Base-by-base conservation (phyloP, 2,329 filamentous ascomycete species). In the Beauveria brongniartii region DNA sequence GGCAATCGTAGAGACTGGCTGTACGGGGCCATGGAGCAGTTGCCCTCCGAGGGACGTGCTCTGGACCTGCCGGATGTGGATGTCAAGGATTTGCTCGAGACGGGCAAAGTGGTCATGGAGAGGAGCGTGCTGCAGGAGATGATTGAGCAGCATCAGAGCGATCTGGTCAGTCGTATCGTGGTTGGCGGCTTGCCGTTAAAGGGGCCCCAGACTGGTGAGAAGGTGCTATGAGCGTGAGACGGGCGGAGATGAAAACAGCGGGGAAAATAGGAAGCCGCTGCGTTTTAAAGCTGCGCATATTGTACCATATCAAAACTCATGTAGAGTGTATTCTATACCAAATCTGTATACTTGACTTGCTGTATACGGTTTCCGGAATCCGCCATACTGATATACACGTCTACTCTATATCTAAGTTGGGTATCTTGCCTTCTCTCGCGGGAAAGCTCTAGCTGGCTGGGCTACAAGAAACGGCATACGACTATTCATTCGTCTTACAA, bases 1-100 rank as follows among this genome's bases (percentile, higher is more conserved):
- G 79, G 78, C 37, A 77, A 80, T 61, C 74, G 76, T 67, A 79
- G 88, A 64, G 78, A 82, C 47, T 81, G 84, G 61, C 77, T 97
- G 54, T 88, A 86, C 66, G 80, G 80, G 43, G 86, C 87, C 40
- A 78, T 96, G 70, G 80, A 82, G 56, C 77, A 83, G 62, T 75
- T 87, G 64, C 83, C 82, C 9, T 77, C 83, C 69, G 82, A 92
- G 64, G 91, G 89, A 22, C 83, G 85, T 61, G 87, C 88, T 9
- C 77, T 92, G 67, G 82, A 84, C 61, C 79, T 88, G 62, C 78
- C 82, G n/a, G 89, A 96, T 64, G 91, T 99, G 41, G 94, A 97
- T 75, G 91, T 99, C 64, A 99, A 97, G 82, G 90, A 97, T 73
- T 75, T 99, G 65, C 77, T 99, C 66, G 90, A 94, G 78, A 86